Percentiles rank a stretch among this genome's conserved stretches.
These are phyloP conservation scores for Parastagonospora nodorum DNA, from an alignment of 2,329 filamentous ascomycete species.

Conservation along the genomic window DNA sequence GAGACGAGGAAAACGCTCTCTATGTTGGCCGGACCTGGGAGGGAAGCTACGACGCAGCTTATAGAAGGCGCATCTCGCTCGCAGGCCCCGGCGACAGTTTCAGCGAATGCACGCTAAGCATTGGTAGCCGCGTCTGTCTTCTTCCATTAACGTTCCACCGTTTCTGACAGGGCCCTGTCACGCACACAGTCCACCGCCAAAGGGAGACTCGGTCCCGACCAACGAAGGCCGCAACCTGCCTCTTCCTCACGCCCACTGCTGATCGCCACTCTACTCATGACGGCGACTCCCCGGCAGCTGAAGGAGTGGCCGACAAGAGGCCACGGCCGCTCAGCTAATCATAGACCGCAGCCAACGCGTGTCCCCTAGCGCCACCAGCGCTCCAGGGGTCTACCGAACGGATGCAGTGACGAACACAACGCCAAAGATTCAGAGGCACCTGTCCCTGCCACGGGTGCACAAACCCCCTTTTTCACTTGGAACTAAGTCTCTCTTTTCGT, in stretches of 20 bases:
- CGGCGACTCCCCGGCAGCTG: not conserved
- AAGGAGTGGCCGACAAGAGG: not conserved
- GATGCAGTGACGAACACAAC: not conserved
- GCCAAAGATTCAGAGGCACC: constrained; percentile 1
- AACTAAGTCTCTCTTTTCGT: not conserved
- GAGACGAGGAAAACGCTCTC: not conserved
- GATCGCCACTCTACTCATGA: constrained; percentile 1
- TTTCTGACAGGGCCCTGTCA: not conserved
- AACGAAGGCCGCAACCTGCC: not conserved
- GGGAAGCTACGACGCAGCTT: constrained; percentile 2
- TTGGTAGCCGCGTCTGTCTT: not conserved
- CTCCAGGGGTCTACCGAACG: constrained; percentile 3
- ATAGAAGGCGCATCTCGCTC: not conserved
- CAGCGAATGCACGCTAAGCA: constrained; percentile 2
- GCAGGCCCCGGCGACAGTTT: constrained; percentile 1
- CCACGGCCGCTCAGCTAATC: constrained; percentile 4
- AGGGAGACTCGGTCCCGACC: not conserved
- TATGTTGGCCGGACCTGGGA: not conserved
- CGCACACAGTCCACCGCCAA: not conserved
- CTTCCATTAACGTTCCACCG: constrained; percentile 1
- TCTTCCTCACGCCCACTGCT: not conserved
- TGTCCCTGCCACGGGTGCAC: not conserved
- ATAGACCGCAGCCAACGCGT: constrained; percentile 1
- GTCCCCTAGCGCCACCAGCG: not conserved
- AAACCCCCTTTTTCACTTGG: constrained; percentile 2